Percentiles rank a stretch among this genome's conserved stretches.
These are phyloP conservation scores for Scutellaria galericulata DNA, from an alignment of 257 asterid genomes.

Conservation along the genomic window DNA sequence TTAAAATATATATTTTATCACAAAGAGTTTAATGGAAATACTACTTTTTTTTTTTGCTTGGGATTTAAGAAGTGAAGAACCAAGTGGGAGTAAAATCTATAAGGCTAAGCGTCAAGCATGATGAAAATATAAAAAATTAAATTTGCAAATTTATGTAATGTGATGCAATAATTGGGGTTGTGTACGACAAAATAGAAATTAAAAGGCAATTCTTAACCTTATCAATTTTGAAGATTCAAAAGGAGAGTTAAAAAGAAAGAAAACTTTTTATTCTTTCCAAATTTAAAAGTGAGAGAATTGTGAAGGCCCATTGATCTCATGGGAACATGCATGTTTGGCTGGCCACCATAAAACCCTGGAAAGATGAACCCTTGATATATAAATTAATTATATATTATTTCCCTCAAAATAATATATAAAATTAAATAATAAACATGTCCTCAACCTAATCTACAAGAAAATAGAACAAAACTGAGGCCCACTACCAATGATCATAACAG, in stretches of 20 bases:
- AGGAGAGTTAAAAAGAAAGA: constrained; percentile 22
- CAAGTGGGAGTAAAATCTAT: too few species aligned
- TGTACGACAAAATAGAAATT: constrained; percentile 27
- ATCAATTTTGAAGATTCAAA: constrained; percentile 34
- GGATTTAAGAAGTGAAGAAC: too few species aligned
- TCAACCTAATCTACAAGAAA: constrained; percentile 33
- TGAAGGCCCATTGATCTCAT: constrained; percentile 34
- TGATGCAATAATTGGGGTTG: constrained; percentile 23
- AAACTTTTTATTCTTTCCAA: constrained; percentile 10
- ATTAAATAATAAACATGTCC: not conserved
- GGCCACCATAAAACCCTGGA: constrained; percentile 39
- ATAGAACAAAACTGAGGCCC: constrained; percentile 30
- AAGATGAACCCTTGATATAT: constrained; percentile 21
- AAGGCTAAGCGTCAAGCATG: too few species aligned
- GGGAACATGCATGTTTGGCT: constrained; percentile 43
- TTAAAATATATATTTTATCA: too few species aligned
- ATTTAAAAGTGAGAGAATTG: constrained; percentile 1
- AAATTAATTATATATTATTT: not conserved
- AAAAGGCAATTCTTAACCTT: constrained; percentile 32
- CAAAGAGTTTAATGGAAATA: too few species aligned
- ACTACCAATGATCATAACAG: constrained; percentile 43
- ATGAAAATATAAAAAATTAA: too few species aligned
- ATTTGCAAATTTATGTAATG: not conserved
- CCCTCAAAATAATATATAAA: not conserved
- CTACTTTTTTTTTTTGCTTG: too few species aligned